phyloP scores from a whole-genome alignment of 2,329 filamentous ascomycete genomes.

The Phyllosticta paracitricarpa region DNA sequence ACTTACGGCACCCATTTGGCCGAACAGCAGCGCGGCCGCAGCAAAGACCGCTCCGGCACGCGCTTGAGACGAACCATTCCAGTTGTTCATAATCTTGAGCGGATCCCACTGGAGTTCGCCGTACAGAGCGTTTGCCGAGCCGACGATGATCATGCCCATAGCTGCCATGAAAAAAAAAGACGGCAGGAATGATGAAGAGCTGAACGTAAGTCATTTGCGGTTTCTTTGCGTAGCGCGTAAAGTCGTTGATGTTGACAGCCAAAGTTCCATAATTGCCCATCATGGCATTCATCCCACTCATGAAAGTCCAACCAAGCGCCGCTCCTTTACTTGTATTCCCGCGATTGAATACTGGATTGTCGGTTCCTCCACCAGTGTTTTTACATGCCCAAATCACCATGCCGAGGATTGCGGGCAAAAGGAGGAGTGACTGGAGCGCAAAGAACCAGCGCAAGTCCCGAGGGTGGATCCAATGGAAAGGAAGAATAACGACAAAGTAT shows the following conservation, averaged over 20 bases:
- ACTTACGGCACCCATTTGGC: not conserved
- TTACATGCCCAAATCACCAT: conserved; percentile 9
- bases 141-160: conserved; percentile 20
- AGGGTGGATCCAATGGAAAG: conserved; percentile 16
- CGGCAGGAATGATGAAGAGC: conserved; percentile 23
- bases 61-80: conserved; percentile 13
- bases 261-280: conserved; percentile 21
- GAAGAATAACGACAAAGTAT: conserved; percentile 15
- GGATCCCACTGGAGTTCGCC: conserved; percentile 18
- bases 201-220: conserved; percentile 23
- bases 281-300: conserved; percentile 22
- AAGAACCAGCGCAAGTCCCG: conserved; percentile 16
- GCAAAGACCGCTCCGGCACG: conserved; percentile 14
- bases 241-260: conserved; percentile 12
- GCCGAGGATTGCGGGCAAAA: conserved; percentile 15
- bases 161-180: conserved; percentile 21
- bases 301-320: conserved; percentile 19
- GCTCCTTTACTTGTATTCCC: conserved; percentile 16
- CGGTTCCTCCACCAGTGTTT: conserved; percentile 13
- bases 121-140: conserved; percentile 11
- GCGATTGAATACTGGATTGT: conserved; percentile 15
- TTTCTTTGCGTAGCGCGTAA: conserved; percentile 14
- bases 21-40: not conserved
- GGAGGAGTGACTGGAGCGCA: conserved; percentile 14
- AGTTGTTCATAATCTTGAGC: conserved; percentile 15